phyloP scores from a whole-genome alignment of 495 filamentous ascomycete species.

The Rusavskia elegans region DNA sequence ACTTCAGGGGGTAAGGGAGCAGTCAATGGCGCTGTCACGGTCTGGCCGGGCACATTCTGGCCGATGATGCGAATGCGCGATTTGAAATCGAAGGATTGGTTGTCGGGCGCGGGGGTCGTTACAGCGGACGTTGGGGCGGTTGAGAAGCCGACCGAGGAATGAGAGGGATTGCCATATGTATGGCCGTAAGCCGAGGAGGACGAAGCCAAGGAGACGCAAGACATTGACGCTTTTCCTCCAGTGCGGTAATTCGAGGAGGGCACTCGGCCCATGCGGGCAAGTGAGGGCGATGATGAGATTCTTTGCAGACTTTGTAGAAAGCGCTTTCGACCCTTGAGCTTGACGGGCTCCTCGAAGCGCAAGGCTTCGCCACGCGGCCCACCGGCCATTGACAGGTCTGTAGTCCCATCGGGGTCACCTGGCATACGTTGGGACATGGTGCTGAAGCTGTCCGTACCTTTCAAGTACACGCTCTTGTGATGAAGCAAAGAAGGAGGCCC shows the following conservation, averaged over 20 bases:
- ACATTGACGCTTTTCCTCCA: constrained; percentile 60
- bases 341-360: constrained; percentile 36
- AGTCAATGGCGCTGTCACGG: constrained; percentile 23
- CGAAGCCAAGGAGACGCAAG: constrained; percentile 69
- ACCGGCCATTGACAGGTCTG: background rate
- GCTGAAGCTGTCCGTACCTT: no score
- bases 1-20: constrained; percentile 53
- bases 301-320: constrained; percentile 69
- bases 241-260: constrained; percentile 42
- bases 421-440: background rate
- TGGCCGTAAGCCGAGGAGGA: constrained; percentile 35
- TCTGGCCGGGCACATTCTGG: constrained; percentile 11
- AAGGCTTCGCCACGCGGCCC: constrained; percentile 4
- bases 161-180: constrained; percentile 40
- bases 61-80: constrained; percentile 35
- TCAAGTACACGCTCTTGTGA: no score
- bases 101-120: constrained; percentile 27
- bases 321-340: constrained; percentile 57
- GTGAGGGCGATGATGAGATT: constrained; percentile 73
- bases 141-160: constrained; percentile 45
- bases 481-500: no score
- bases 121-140: constrained; percentile 46
- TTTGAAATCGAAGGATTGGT: constrained; percentile 23
- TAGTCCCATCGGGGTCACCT: background rate
- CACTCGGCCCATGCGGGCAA: constrained; percentile 45